Evolutionary conservation across 2,329 filamentous ascomycete species (phyloP).

Genomic region (Biscogniauxia mediterranea): DNA sequence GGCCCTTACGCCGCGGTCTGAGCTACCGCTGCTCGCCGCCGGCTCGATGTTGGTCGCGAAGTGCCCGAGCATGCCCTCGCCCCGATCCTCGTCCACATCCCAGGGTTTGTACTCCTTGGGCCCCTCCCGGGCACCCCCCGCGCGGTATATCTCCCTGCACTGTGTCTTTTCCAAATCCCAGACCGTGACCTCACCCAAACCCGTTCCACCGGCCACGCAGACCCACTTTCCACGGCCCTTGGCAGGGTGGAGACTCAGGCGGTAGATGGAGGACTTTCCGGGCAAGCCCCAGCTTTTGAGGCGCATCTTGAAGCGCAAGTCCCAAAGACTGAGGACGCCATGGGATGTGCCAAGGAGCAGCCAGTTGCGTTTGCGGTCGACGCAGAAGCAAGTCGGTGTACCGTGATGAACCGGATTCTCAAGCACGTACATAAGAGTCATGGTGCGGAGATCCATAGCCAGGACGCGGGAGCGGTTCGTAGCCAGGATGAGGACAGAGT

Average conservation of each 20-base stretch:
- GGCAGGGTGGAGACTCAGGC: constrained; percentile 74
- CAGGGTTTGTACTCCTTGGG: constrained; percentile 74
- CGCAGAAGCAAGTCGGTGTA: constrained; percentile 84
- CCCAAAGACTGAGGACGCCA: constrained; percentile 91
- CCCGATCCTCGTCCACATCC: constrained; percentile 85
- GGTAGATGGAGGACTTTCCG: constrained; percentile 75
- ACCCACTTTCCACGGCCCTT: constrained; percentile 81
- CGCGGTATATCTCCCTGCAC: constrained; percentile 87
- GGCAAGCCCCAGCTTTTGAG: constrained; percentile 86
- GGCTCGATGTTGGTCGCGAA: constrained; percentile 76
- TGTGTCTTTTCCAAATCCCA: constrained; percentile 93
- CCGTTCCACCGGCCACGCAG: constrained; percentile 84
- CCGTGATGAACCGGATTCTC: constrained; percentile 91
- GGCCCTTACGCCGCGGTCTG: constrained; percentile 69
- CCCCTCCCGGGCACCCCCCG: constrained; percentile 57
- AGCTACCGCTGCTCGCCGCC: constrained; percentile 45
- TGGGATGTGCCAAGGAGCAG: constrained; percentile 88
- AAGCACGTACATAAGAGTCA: constrained; percentile 76
- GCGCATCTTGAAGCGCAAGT: constrained; percentile 87
- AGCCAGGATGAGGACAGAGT: constrained; percentile 79
- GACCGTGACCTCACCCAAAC: constrained; percentile 83
- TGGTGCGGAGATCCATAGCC: constrained; percentile 82
- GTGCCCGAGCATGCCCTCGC: constrained; percentile 81
- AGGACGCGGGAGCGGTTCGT: constrained; percentile 83
- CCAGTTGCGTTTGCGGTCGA: constrained; percentile 87